phyloP scores from a whole-genome alignment of 768 basidiomycete species.

The Mycena crocata region DNA sequence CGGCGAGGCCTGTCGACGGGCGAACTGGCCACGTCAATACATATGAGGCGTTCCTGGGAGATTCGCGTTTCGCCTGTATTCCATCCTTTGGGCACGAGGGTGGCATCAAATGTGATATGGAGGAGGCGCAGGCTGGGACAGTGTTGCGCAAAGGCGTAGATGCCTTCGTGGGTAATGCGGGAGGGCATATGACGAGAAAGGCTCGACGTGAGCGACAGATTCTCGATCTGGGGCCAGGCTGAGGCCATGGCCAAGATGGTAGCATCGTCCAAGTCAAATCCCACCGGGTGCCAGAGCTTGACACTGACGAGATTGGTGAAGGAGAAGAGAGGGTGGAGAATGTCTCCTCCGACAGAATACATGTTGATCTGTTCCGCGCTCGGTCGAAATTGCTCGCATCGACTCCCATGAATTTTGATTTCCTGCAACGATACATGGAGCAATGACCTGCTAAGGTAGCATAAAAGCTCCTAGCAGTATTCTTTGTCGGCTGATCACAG shows the following conservation, averaged over 20 bases:
- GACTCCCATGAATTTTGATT: neutral
- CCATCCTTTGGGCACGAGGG: neutral
- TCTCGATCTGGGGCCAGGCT: neutral
- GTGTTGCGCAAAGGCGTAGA: neutral
- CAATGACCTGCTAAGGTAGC: neutral
- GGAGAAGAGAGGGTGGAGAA: neutral
- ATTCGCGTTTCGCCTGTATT: too few relatives aligned
- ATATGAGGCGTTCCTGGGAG: neutral
- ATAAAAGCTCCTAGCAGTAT: neutral
- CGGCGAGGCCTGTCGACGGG: neutral
- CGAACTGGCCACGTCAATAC: neutral
- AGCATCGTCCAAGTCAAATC: constrained; percentile 7
- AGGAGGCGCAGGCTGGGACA: neutral
- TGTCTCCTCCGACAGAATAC: neutral
- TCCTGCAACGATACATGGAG: neutral
- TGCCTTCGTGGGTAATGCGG: neutral
- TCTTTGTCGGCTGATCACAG: neutral
- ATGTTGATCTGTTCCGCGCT: neutral
- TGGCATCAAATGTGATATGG: neutral
- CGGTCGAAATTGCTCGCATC: too few relatives aligned
- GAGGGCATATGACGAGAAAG: neutral
- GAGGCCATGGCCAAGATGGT: neutral
- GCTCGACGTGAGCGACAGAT: neutral
- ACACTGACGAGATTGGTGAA: neutral
- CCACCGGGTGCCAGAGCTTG: neutral